A percentile compares a stretch with the other conserved stretches of the same genome.
Conservation (phyloP, 2,329 filamentous ascomycete genomes). For the Catunica adiposa region DNA sequence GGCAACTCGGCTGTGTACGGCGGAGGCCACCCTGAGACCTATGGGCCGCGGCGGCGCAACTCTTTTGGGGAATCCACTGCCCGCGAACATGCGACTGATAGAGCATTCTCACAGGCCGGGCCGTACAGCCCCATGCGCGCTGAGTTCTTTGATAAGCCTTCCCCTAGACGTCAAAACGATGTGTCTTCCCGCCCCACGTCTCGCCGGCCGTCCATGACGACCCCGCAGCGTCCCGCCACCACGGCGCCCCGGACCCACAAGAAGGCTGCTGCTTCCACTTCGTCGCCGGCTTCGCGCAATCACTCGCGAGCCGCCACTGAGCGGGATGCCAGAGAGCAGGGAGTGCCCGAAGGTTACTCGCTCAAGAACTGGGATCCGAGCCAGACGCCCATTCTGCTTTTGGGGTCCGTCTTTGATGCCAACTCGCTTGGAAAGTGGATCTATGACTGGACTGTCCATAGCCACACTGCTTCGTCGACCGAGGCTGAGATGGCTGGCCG, state of each 20-base stretch:
- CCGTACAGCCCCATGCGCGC: constrained; percentile 9
- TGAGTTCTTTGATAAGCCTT: constrained; percentile 9
- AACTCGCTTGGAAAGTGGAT: constrained; percentile 99
- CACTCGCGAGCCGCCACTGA: constrained; percentile 33
- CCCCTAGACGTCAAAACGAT: constrained; percentile 1
- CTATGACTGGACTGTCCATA: constrained; percentile 96
- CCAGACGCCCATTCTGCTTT: constrained; percentile 81
- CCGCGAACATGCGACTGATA: constrained; percentile 14
- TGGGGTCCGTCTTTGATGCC: constrained; percentile 91
- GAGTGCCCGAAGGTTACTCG: constrained; percentile 78
- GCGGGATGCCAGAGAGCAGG: constrained; percentile 43
- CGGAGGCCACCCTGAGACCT: background rate
- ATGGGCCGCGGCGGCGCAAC: constrained; percentile 9
- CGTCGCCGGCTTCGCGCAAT: constrained; percentile 16
- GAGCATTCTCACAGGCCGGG: constrained; percentile 14
- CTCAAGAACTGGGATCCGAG: constrained; percentile 97
- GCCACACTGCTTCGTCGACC: constrained; percentile 63
- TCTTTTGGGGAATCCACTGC: constrained; percentile 11
- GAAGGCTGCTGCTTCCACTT: constrained; percentile 18
- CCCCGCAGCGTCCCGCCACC: constrained; percentile 36
- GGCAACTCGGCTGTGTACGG: background rate
- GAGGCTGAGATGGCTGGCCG: constrained; percentile 87
- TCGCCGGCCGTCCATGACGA: constrained; percentile 32
- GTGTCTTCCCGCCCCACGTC: constrained; percentile 24
- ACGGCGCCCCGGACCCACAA: constrained; percentile 32